These are phyloP conservation scores for Candida palmyrensis DNA, from an alignment of 805 yeast species.

Conservation along the genomic window DNA sequence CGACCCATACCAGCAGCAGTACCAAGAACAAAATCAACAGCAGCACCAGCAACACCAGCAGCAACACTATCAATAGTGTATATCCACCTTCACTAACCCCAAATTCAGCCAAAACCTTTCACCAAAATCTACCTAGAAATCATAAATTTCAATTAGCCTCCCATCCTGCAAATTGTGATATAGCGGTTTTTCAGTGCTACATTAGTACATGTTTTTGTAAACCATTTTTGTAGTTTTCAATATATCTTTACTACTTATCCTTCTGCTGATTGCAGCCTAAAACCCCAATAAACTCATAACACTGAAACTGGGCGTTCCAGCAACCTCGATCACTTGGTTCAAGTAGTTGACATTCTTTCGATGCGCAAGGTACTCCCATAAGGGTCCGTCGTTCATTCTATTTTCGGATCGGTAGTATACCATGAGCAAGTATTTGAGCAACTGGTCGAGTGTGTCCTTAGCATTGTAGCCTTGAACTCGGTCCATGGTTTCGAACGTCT, in stretches of 20 bases:
- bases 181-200: too few relatives aligned
- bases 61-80: slow-evolving; percentile 11
- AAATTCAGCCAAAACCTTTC: too few relatives aligned
- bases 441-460: background rate
- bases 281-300: background rate
- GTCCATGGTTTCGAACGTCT: background rate
- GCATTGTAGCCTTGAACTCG: background rate
- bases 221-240: too few relatives aligned
- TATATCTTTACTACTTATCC: too few relatives aligned
- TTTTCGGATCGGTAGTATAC: background rate
- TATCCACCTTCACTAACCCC: too few relatives aligned
- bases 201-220: too few relatives aligned
- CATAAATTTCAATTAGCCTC: too few relatives aligned
- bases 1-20: slow-evolving; percentile 29
- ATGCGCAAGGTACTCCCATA: slow-evolving; percentile 1
- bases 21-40: slow-evolving; percentile 16
- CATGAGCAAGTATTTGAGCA: background rate
- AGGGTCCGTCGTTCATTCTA: background rate
- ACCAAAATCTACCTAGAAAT: too few relatives aligned
- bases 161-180: too few relatives aligned
- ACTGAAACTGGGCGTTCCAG: background rate
- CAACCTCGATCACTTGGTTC: slow-evolving; percentile 3
- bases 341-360: slow-evolving; percentile 1
- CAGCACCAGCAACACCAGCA: slow-evolving; percentile 16
- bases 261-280: too few relatives aligned